A percentile compares a stretch with the other conserved stretches of the same genome.
Conservation (phyloP, 441 rosid species). For the Geranium incanum region DNA sequence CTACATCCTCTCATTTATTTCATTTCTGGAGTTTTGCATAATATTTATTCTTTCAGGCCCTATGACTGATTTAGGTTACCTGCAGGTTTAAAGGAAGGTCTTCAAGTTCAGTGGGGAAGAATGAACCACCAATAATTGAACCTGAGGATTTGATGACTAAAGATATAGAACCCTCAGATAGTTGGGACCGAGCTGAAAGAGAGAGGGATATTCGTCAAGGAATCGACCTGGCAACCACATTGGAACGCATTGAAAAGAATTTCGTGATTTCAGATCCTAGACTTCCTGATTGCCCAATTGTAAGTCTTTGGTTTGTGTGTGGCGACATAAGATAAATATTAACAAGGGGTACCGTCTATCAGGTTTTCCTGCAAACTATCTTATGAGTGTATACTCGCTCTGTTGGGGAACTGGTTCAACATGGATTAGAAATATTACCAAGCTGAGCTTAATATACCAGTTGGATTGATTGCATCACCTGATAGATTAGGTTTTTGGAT, state of each 20-base stretch:
- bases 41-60: constrained; percentile 4
- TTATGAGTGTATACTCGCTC: constrained; percentile 3
- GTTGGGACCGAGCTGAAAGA: constrained; percentile 69
- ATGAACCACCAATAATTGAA: constrained; percentile 24
- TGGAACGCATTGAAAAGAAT: constrained; percentile 97
- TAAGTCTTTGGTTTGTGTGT: constrained; percentile 34
- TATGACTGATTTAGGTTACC: neutral
- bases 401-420: constrained; percentile 2
- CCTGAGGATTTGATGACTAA: constrained; percentile 9
- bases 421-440: constrained; percentile 4
- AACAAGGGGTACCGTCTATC: neutral
- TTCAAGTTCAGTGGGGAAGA: constrained; percentile 30
- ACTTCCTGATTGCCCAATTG: constrained; percentile 96
- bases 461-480: neutral
- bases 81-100: constrained; percentile 56
- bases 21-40: neutral
- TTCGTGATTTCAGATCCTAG: constrained; percentile 98
- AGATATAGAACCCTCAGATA: constrained; percentile 40
- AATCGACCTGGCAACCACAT: constrained; percentile 94
- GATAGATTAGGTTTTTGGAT: neutral
- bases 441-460: neutral
- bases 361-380: neutral
- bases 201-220: constrained; percentile 97
- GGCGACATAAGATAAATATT: neutral
- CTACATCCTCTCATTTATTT: neutral